Evolutionary conservation across 176 grass and related monocot genomes (phyloP).

Genomic region (Otatea glauca): DNA sequence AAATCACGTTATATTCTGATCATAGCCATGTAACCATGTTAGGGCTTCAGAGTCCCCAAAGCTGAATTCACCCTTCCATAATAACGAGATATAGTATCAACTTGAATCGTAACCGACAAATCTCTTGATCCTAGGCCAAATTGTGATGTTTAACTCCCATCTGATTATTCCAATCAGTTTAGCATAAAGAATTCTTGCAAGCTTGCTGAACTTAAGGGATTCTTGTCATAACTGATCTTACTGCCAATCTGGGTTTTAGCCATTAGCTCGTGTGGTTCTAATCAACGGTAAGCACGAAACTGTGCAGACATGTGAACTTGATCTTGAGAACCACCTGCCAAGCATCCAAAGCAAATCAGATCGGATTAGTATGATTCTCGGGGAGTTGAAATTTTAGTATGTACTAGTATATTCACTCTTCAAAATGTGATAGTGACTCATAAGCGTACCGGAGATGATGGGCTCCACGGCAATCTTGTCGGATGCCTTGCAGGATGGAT

Average conservation of each 20-base stretch:
- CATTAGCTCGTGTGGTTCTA: neutral
- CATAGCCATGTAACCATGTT: constrained; percentile 26
- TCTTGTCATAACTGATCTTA: no score
- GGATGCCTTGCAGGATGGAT: neutral
- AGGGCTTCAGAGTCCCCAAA: neutral
- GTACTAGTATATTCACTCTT: neutral
- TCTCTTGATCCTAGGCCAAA: neutral
- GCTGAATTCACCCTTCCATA: neutral
- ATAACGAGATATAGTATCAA: neutral
- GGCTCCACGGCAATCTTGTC: constrained; percentile 43
- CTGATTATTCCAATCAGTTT: neutral
- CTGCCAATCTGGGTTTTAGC: neutral
- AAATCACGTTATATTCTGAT: neutral
- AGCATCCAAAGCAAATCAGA: constrained; percentile 48
- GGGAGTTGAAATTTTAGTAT: neutral
- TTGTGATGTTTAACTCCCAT: neutral
- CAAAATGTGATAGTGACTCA: constrained; percentile 39
- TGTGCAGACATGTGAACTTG: constrained; percentile 23
- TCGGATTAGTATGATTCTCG: neutral
- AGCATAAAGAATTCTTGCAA: neutral
- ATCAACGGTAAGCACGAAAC: neutral
- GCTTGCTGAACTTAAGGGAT: constrained; percentile 25
- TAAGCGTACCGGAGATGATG: constrained; percentile 35
- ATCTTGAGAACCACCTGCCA: neutral
- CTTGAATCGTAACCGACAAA: constrained; percentile 2